Evolutionary conservation across 257 asterid species (phyloP).

Genomic region (Nicotiana tabacum): DNA sequence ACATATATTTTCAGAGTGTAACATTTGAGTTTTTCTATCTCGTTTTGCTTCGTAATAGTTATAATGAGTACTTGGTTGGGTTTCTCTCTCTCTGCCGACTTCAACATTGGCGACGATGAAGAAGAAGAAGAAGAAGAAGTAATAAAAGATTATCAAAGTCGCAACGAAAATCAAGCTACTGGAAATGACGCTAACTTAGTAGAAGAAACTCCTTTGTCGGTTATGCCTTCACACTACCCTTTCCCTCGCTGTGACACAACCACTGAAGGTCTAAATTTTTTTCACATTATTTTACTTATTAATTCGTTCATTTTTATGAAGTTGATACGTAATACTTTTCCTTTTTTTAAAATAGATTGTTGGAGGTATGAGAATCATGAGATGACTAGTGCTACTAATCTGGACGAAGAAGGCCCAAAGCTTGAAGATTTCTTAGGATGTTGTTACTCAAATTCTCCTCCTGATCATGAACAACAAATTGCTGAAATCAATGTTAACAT

Average conservation of each 20-base stretch:
- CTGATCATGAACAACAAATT: constrained; percentile 19
- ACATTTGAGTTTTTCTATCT: not conserved
- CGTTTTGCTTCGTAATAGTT: not conserved
- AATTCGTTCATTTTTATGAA: not conserved
- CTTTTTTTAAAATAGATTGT: constrained; percentile 19
- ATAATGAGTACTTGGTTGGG: constrained; percentile 71
- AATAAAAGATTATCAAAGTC: not conserved
- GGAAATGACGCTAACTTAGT: not conserved
- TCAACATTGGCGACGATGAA: constrained; percentile 35
- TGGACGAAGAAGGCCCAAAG: constrained; percentile 45
- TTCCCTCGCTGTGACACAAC: not conserved
- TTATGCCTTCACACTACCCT: constrained; percentile 31
- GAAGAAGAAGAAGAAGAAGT: constrained; percentile 16
- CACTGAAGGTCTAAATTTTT: constrained; percentile 6
- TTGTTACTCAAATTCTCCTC: constrained; percentile 51
- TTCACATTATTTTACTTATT: not conserved
- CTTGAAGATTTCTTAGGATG: constrained; percentile 73
- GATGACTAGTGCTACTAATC: constrained; percentile 18
- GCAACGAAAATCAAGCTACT: not conserved
- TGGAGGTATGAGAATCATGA: constrained; percentile 49
- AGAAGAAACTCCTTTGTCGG: constrained; percentile 24
- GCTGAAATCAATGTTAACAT: constrained; percentile 56
- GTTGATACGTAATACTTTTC: not conserved
- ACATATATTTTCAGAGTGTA: not conserved
- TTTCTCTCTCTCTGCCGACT: constrained; percentile 60